Evolutionary conservation across 2,329 filamentous ascomycete genomes (phyloP).

Genomic region (Exutisphaerella laricina): DNA sequence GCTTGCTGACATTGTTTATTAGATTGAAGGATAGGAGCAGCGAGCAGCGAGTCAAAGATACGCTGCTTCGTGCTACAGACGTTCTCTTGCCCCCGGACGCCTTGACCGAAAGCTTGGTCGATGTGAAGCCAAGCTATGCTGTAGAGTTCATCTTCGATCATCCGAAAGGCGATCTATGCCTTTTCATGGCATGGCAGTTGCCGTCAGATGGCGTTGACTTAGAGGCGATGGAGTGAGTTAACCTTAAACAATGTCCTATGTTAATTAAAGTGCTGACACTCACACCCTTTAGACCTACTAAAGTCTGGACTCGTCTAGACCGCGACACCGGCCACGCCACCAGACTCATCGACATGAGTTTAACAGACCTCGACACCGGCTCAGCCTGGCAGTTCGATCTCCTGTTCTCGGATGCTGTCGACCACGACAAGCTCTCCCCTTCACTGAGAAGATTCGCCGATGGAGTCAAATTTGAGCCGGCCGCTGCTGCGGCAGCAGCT

Average conservation of each 20-base stretch:
- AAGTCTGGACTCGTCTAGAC: slow-evolving; percentile 28
- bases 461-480: slow-evolving; percentile 17
- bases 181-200: slow-evolving; percentile 27
- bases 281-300: slow-evolving; percentile 5
- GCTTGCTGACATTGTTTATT: too few relatives aligned
- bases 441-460: slow-evolving; percentile 18
- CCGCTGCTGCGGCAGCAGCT: slow-evolving; percentile 8
- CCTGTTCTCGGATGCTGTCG: slow-evolving; percentile 16
- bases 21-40: too few relatives aligned
- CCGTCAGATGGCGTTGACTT: slow-evolving; percentile 4
- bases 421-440: slow-evolving; percentile 15
- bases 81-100: slow-evolving; percentile 24
- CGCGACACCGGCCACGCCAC: slow-evolving; percentile 18
- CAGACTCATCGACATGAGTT: slow-evolving; percentile 25
- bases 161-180: slow-evolving; percentile 21
- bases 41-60: slow-evolving; percentile 19
- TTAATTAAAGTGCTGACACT: too few relatives aligned
- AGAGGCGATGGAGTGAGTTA: too few relatives aligned
- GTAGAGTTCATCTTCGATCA: slow-evolving; percentile 28
- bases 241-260: too few relatives aligned
- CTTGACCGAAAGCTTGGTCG: slow-evolving; percentile 18
- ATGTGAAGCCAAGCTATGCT: slow-evolving; percentile 27
- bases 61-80: slow-evolving; percentile 17
- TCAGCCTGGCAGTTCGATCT: slow-evolving; percentile 32
- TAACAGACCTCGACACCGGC: slow-evolving; percentile 26